These are phyloP conservation scores for Carex parvula DNA, from an alignment of 176 grass and related monocot genomes.

Conservation along the genomic window DNA sequence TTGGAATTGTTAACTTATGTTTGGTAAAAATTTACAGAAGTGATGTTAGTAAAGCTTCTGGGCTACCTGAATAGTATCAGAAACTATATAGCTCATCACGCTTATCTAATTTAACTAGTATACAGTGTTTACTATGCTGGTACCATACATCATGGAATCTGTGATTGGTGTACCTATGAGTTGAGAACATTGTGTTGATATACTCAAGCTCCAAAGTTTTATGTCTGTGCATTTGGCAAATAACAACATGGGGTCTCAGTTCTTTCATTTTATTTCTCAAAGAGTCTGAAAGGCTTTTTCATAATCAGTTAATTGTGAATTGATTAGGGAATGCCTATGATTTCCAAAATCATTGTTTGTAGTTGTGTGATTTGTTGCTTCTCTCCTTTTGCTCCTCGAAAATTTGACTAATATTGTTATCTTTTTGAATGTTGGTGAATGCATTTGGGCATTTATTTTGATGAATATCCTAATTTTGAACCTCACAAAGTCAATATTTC, in stretches of 20 bases:
- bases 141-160: not conserved
- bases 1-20: not conserved
- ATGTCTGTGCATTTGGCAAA: not conserved
- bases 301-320: not conserved
- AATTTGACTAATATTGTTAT: not conserved
- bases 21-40: not conserved
- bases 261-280: not conserved
- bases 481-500: not conserved
- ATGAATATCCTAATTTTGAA: not conserved
- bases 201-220: not conserved
- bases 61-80: not conserved
- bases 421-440: not conserved
- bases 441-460: conserved; percentile 1
- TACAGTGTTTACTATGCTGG: not conserved
- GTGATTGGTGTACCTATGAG: not conserved
- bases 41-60: not conserved
- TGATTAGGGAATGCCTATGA: not conserved
- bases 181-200: not conserved
- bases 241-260: not conserved
- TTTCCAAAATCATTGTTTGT: not conserved
- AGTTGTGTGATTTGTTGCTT: not conserved
- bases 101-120: not conserved
- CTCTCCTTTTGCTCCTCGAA: not conserved
- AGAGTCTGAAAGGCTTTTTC: not conserved
- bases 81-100: not conserved